Base-by-base conservation (phyloP, 2,329 filamentous ascomycete genomes). In the Cercospora canescens region DNA sequence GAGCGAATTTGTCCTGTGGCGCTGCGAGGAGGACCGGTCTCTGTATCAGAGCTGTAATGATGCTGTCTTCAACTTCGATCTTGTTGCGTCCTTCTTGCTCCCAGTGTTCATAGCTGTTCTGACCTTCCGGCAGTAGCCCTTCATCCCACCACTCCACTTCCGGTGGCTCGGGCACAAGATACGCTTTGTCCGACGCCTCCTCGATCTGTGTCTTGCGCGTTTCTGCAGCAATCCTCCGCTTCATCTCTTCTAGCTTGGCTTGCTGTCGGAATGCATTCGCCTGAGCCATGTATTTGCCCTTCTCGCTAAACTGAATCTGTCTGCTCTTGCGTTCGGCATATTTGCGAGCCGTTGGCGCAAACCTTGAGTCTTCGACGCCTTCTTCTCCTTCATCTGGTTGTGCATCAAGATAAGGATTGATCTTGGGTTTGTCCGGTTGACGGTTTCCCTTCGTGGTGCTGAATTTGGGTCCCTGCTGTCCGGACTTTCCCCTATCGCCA, bases 101-200 rank as follows among this genome's bases (percentile, higher is more conserved):
- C 67, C 70, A 71, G 67, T 85, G 84, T 65, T 89, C 86, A 80
- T 98, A 97, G 50, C 63, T 71, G 48, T 72, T 73, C 63, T 86
- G 89, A 48, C 86, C 86, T 48, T 90, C 92, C 60, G 91, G 86
- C 16, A 96, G 85, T 18, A 98, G 82, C 2, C 89, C 92, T 80
- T 98, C 94, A 73, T 99, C 95, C 92, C 94, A 98, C 95, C 95
- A 99, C 78, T 99, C 95, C 48, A 98, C 86, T 7, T 90, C 90
- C 4, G 95, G 95, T 9, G 95, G 95, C 34, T 86, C 85, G 69
- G 94, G 90, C 6, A 72, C 88, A 4, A 95, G 80, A 76, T 94
- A 98, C 34, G 93, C 91, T 78, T 94, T 96, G 78, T 99, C 94
- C 57, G 91, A 88, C 68, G 96, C 94, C 77, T 98, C 94, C 74